Conservation (phyloP, 768 basidiomycete species). For the Leucosporidium yakuticum region DNA sequence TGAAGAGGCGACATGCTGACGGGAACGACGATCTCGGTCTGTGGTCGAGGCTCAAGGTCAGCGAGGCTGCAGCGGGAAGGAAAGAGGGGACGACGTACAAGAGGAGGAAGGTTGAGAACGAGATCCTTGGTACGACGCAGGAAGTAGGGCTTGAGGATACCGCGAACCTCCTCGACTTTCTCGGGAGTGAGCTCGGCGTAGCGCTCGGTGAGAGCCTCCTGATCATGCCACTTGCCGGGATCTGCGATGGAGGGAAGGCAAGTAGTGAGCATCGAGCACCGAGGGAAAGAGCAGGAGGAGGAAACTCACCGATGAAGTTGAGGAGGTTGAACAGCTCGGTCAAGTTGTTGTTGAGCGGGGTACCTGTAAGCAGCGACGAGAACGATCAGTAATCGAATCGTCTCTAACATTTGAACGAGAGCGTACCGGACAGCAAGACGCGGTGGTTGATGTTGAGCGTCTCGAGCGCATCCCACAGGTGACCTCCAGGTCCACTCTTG, state of each 20-base stretch:
- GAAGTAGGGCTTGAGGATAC: constrained; percentile 74
- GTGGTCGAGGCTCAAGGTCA: neutral
- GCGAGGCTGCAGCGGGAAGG: fast-evolving
- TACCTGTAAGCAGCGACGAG: constrained; percentile 44
- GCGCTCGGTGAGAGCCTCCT: constrained; percentile 65
- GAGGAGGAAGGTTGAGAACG: constrained; percentile 37
- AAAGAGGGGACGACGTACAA: constrained; percentile 8
- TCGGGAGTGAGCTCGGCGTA: constrained; percentile 74
- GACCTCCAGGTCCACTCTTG: constrained; percentile 59
- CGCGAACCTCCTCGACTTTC: constrained; percentile 71
- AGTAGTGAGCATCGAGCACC: neutral
- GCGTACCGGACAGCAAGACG: constrained; percentile 62
- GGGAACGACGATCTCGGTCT: constrained; percentile 47
- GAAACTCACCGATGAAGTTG: constrained; percentile 62
- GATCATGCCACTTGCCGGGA: constrained; percentile 64
- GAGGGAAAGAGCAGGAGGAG: neutral
- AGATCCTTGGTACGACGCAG: constrained; percentile 72
- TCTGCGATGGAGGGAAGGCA: constrained; percentile 45
- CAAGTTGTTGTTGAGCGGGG: constrained; percentile 94
- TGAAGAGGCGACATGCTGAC: constrained; percentile 44
- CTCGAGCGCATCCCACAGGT: constrained; percentile 16
- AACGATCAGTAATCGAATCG: constrained; percentile 60
- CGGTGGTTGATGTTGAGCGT: constrained; percentile 20
- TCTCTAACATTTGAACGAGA: constrained; percentile 69
- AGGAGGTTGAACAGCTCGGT: constrained; percentile 93